Conservation (phyloP, 148 eudicot genomes). For the Gaultheria prostrata region DNA sequence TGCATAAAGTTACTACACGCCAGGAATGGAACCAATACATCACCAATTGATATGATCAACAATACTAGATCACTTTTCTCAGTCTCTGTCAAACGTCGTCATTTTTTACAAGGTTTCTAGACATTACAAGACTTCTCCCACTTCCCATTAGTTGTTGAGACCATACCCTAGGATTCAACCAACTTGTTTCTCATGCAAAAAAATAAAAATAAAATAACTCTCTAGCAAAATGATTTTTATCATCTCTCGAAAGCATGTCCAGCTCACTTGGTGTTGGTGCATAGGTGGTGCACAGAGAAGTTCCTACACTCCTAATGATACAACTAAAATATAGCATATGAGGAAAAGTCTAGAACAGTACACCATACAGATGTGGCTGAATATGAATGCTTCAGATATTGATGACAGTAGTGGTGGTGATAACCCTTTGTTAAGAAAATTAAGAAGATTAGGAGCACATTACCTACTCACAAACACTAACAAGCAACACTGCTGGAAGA, state of each 20-base stretch:
- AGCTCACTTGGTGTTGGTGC: neutral
- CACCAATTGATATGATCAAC: neutral
- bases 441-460: neutral
- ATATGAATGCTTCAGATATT: neutral
- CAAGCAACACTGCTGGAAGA: neutral
- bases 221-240: neutral
- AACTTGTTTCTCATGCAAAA: slow-evolving; percentile 1
- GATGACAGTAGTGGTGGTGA: neutral
- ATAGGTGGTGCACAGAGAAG: neutral
- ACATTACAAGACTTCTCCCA: neutral
- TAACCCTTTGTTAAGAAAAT: neutral
- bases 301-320: neutral
- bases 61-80: neutral
- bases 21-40: neutral
- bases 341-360: neutral
- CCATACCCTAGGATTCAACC: neutral
- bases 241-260: neutral
- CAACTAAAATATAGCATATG: neutral
- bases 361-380: slow-evolving; percentile 3
- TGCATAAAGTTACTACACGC: neutral
- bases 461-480: neutral
- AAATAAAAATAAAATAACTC: neutral
- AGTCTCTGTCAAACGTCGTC: neutral
- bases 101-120: neutral
- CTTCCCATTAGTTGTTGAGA: neutral